Conservation (phyloP, 768 basidiomycete genomes). For the Leucocoprinus leucothites region DNA sequence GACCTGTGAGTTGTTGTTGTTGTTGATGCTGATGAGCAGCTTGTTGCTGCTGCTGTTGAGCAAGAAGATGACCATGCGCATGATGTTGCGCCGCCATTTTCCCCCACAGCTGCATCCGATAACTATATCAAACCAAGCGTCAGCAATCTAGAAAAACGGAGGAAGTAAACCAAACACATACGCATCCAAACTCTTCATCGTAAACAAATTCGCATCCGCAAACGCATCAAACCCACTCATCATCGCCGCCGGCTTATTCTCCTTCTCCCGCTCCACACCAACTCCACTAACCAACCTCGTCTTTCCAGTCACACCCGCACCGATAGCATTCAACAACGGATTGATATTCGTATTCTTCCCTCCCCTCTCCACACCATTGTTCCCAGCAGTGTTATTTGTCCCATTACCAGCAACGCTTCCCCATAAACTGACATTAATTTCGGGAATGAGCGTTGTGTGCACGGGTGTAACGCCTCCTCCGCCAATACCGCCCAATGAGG, state of each 20-base stretch:
- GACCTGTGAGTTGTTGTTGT: slow-evolving; percentile 17
- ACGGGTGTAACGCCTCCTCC: slow-evolving; percentile 82
- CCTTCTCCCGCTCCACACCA: slow-evolving; percentile 9
- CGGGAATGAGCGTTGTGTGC: slow-evolving; percentile 80
- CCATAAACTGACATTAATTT: slow-evolving; percentile 33
- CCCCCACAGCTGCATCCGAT: slow-evolving; percentile 91
- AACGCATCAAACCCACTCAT: slow-evolving; percentile 69
- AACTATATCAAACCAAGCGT: slow-evolving; percentile 33
- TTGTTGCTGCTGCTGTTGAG: too few species aligned
- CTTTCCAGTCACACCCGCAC: slow-evolving; percentile 26
- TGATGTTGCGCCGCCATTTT: slow-evolving; percentile 80
- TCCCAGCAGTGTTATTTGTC: slow-evolving; percentile 1
- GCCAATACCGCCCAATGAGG: slow-evolving; percentile 34
- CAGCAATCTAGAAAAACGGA: slow-evolving; percentile 10
- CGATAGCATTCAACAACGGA: slow-evolving; percentile 48
- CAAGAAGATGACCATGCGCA: slow-evolving; percentile 27
- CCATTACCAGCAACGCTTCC: neutral
- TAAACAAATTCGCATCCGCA: slow-evolving; percentile 79
- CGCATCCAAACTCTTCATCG: slow-evolving; percentile 82
- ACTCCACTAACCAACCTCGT: slow-evolving; percentile 12
- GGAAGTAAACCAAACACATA: slow-evolving; percentile 35
- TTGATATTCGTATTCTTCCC: slow-evolving; percentile 57
- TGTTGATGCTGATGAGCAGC: neutral
- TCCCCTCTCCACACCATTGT: slow-evolving; percentile 11
- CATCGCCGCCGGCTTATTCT: neutral